A percentile compares a stretch with the other conserved stretches of the same genome.
Evolutionary conservation across 2,329 filamentous ascomycete species (phyloP).

Genomic region (Seiridium unicorne): DNA sequence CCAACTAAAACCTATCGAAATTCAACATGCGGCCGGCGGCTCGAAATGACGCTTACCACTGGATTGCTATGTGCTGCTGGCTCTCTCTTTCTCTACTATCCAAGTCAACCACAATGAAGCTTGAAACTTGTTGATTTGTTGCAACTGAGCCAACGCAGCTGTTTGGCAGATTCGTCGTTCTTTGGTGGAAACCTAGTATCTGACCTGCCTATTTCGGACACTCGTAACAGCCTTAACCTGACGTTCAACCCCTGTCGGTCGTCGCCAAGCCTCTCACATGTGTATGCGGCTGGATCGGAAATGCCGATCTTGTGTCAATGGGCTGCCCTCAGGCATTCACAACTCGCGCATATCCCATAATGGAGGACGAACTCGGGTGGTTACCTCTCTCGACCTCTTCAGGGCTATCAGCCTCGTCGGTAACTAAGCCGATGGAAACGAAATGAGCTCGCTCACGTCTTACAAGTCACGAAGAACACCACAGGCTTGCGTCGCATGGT

Average conservation of each 20-base stretch:
- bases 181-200: no score
- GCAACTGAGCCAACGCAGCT: not conserved
- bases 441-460: conserved; percentile 1
- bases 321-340: not conserved
- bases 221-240: not conserved
- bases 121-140: not conserved
- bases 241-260: not conserved
- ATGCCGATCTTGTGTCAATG: conserved; percentile 1
- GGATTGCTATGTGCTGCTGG: no score
- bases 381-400: not conserved
- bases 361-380: not conserved
- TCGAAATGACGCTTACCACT: no score
- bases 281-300: not conserved
- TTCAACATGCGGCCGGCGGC: no score
- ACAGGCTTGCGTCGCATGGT: conserved; percentile 8
- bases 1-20: no score
- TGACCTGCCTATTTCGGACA: conserved; percentile 2
- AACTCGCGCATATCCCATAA: not conserved
- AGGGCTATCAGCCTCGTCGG: not conserved
- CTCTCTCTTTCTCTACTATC: not conserved
- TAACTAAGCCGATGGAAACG: conserved; percentile 1
- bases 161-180: not conserved
- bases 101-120: not conserved
- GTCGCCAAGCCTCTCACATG: not conserved
- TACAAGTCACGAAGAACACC: conserved; percentile 3